phyloP scores from a whole-genome alignment of 2,329 filamentous ascomycete genomes.

The Neocatenulostroma microsporum region DNA sequence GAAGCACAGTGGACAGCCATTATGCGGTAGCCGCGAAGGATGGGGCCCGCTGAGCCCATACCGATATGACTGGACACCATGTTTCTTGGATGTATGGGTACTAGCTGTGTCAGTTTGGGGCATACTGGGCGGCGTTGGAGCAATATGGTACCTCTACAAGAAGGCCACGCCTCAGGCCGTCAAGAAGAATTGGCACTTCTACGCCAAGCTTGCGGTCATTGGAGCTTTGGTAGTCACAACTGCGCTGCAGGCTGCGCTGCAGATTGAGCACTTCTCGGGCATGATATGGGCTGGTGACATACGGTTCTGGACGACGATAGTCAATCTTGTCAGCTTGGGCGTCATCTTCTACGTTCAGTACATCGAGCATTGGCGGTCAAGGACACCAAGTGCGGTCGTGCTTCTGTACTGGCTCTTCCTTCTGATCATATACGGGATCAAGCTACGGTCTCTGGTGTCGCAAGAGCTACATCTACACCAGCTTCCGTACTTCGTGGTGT shows the following conservation, averaged over 20 bases:
- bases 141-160: conserved; percentile 70
- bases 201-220: conserved; percentile 72
- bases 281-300: conserved; percentile 71
- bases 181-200: conserved; percentile 85
- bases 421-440: conserved; percentile 67
- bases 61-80: conserved; percentile 92
- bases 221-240: conserved; percentile 60
- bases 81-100: conserved; percentile 91
- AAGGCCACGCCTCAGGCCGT: conserved; percentile 61
- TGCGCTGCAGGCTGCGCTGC: conserved; percentile 64
- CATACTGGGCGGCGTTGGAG: conserved; percentile 65
- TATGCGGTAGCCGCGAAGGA: conserved; percentile 84
- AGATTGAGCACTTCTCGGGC: conserved; percentile 59
- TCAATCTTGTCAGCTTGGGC: conserved; percentile 62
- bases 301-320: conserved; percentile 70
- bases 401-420: conserved; percentile 90
- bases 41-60: conserved; percentile 88
- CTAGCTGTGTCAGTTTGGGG: conserved; percentile 68
- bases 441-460: conserved; percentile 76
- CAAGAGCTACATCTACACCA: conserved; percentile 62
- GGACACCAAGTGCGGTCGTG: conserved; percentile 78
- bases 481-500: conserved; percentile 68
- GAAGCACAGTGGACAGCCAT: conserved; percentile 47
- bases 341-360: conserved; percentile 77
- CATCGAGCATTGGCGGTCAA: conserved; percentile 72